phyloP scores from a whole-genome alignment of 768 basidiomycete genomes.

The Russula earlei region DNA sequence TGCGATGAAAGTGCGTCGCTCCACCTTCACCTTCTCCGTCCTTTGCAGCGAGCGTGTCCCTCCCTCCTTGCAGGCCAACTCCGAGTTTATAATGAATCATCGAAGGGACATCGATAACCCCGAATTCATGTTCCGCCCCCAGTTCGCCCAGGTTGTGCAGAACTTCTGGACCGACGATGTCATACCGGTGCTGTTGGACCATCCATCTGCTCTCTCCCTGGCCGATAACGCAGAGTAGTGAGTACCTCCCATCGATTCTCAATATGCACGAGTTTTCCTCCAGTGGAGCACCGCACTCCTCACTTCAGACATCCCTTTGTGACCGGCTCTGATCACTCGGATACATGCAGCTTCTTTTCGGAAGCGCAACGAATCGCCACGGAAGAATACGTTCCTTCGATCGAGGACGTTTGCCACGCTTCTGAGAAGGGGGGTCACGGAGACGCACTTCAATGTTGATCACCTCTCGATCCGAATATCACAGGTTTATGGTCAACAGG shows the following conservation, averaged over 20 bases:
- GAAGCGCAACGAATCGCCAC: slow-evolving; percentile 73
- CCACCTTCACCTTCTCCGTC: not conserved
- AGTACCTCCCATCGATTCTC: not conserved
- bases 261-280: no score
- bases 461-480: slow-evolving; percentile 42
- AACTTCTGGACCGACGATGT: slow-evolving; percentile 31
- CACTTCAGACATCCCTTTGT: not conserved
- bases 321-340: slow-evolving; percentile 22
- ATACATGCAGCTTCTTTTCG: slow-evolving; percentile 60
- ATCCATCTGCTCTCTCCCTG: not conserved
- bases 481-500: slow-evolving; percentile 58
- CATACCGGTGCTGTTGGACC: slow-evolving; percentile 18
- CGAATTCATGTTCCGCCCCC: slow-evolving; percentile 22
- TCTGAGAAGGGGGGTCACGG: slow-evolving; percentile 55
- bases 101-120: slow-evolving; percentile 2
- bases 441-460: not conserved
- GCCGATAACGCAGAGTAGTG: slow-evolving; percentile 5
- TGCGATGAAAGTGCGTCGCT: not conserved
- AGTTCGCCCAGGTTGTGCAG: not conserved
- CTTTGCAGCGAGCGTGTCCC: not conserved
- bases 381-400: slow-evolving; percentile 70
- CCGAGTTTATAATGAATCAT: not conserved
- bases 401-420: slow-evolving; percentile 75
- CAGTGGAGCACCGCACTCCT: no score
- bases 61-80: not conserved